These are phyloP conservation scores for Aspergillus bombycis DNA, from an alignment of 2,329 filamentous ascomycete genomes.

Conservation along the genomic window DNA sequence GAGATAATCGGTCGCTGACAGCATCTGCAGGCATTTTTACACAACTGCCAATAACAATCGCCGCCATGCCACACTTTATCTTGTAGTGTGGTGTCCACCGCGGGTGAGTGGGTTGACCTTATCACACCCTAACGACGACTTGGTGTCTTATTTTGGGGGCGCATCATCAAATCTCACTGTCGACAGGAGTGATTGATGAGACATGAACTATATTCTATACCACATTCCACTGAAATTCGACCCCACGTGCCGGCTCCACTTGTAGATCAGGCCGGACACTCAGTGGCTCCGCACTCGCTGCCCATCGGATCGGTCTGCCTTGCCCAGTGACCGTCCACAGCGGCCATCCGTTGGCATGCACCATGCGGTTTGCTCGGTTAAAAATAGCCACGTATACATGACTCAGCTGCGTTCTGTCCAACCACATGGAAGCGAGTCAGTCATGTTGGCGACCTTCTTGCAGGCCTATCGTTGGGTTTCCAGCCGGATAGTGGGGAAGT, in stretches of 20 bases:
- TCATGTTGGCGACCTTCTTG: not conserved
- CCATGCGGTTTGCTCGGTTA: not conserved
- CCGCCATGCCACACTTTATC: too few relatives aligned
- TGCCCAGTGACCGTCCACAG: not conserved
- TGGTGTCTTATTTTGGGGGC: too few relatives aligned
- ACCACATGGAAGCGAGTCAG: not conserved
- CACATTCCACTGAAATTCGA: not conserved
- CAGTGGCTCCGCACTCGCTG: not conserved
- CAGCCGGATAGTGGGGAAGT: not conserved
- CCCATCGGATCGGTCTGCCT: not conserved
- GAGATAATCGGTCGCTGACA: not conserved
- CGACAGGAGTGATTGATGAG: not conserved
- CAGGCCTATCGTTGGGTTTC: too few relatives aligned
- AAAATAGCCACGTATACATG: not conserved
- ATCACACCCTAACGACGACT: too few relatives aligned
- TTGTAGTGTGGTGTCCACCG: rapidly evolving
- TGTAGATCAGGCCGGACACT: not conserved
- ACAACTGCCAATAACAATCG: too few relatives aligned
- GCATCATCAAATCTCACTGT: too few relatives aligned
- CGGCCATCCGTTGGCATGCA: not conserved
- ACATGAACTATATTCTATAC: not conserved
- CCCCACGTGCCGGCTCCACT: not conserved
- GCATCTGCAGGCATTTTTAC: too few relatives aligned
- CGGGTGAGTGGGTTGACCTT: too few relatives aligned
- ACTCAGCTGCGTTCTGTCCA: not conserved